Percentiles rank a stretch among this genome's conserved stretches.
phyloP scores from a whole-genome alignment of 768 basidiomycete genomes.

The Phaeolepiota aurea region DNA sequence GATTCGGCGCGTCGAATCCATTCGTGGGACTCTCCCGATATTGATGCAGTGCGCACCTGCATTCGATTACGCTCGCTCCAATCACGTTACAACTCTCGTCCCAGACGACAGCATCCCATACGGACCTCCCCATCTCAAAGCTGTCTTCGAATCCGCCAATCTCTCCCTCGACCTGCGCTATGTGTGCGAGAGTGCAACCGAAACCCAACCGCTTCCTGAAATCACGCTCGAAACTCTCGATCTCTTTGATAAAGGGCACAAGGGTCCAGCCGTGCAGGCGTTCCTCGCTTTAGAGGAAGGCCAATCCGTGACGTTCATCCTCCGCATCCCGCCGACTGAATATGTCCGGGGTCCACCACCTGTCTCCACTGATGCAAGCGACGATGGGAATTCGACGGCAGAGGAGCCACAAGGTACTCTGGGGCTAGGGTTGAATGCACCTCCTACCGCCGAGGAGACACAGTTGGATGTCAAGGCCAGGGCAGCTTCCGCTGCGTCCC shows the following conservation, averaged over 20 bases:
- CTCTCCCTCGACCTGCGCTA: conserved; percentile 73
- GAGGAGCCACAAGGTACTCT: background rate
- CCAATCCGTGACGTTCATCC: conserved; percentile 82
- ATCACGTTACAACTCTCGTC: conserved; percentile 57
- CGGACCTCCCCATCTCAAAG: conserved; percentile 39
- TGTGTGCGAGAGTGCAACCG: conserved; percentile 46
- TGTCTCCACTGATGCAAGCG: background rate
- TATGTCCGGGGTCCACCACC: background rate
- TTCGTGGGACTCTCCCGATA: conserved; percentile 76
- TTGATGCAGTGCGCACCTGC: conserved; percentile 90
- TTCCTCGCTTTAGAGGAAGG: conserved; percentile 70
- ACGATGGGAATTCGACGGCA: background rate
- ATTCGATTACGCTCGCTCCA: conserved; percentile 85
- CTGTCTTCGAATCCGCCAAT: conserved; percentile 47
- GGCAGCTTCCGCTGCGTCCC: background rate
- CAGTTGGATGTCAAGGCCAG: conserved; percentile 4
- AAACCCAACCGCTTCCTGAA: conserved; percentile 25
- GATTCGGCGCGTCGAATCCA: conserved; percentile 76
- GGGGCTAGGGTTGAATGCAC: background rate
- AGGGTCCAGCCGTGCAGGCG: conserved; percentile 54
- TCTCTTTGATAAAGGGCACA: conserved; percentile 62
- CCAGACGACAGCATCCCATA: conserved; percentile 29
- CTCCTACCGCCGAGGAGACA: background rate
- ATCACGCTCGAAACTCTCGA: conserved; percentile 57
- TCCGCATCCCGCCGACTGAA: conserved; percentile 54